These are phyloP conservation scores for Thoreauomyces humboldtii DNA, from an alignment of 192 early-diverging fungal species.

Conservation along the genomic window DNA sequence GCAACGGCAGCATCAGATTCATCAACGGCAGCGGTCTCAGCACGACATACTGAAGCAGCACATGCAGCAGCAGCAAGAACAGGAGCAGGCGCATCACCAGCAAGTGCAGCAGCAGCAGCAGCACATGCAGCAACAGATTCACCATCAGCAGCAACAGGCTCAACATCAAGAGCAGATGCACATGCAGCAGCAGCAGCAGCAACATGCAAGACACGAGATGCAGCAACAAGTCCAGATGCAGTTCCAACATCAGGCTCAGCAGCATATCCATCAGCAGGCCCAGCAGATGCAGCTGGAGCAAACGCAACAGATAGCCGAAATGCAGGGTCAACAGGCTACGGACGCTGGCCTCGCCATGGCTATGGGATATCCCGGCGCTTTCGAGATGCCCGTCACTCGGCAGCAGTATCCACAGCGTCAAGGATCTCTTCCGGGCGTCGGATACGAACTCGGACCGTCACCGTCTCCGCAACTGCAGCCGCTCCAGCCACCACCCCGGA, in stretches of 20 bases:
- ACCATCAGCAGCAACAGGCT: neutral
- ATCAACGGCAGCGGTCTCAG: neutral
- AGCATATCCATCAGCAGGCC: neutral
- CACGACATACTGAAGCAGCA: neutral
- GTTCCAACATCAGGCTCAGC: neutral
- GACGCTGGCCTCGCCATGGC: neutral
- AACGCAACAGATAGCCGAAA: neutral
- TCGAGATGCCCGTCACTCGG: neutral
- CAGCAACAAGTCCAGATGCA: conserved; percentile 8
- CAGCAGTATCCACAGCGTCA: neutral
- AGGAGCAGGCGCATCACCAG: neutral
- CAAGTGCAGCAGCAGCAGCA: conserved; percentile 4
- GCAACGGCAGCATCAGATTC: neutral
- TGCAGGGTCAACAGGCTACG: neutral
- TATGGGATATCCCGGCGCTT: neutral
- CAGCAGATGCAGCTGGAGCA: conserved; percentile 6
- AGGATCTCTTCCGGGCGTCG: neutral
- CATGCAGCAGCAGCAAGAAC: conserved; percentile 7
- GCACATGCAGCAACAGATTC: conserved; percentile 12
- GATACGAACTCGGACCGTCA: too few relatives aligned
- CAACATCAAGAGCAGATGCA: neutral
- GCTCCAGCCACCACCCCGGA: too few relatives aligned
- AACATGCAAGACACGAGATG: neutral
- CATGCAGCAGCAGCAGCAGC: neutral
- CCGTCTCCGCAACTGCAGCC: too few relatives aligned